Percentiles rank a stretch among this genome's conserved stretches.
These are phyloP conservation scores for Claviceps fusiformis DNA, from an alignment of 2,329 filamentous ascomycete species.

Conservation along the genomic window DNA sequence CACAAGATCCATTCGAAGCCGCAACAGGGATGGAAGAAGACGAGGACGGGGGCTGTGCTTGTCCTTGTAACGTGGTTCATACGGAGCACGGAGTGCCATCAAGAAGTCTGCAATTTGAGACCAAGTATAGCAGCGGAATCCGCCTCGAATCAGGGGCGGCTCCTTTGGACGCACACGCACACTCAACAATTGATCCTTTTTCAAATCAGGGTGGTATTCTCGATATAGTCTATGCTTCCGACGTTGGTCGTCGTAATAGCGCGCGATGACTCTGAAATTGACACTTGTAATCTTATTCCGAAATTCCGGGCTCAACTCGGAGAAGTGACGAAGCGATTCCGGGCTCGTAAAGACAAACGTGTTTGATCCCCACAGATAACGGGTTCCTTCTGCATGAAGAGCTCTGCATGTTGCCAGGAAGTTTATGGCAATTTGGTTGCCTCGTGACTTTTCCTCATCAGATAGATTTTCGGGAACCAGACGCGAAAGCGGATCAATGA, in stretches of 20 bases:
- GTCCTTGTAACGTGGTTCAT: slow-evolving; percentile 25
- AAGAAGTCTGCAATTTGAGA: slow-evolving; percentile 40
- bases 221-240: slow-evolving; percentile 27
- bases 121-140: slow-evolving; percentile 42
- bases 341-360: slow-evolving; percentile 41
- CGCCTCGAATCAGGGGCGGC: slow-evolving; percentile 31
- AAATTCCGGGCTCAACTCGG: slow-evolving; percentile 27
- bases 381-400: slow-evolving; percentile 34
- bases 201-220: slow-evolving; percentile 29
- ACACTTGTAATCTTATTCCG: slow-evolving; percentile 31
- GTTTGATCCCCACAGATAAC: slow-evolving; percentile 38
- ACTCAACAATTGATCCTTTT: slow-evolving; percentile 26
- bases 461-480: slow-evolving; percentile 30
- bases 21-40: slow-evolving; percentile 32
- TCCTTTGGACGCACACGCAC: slow-evolving; percentile 31
- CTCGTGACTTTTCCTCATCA: slow-evolving; percentile 26
- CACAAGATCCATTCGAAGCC: slow-evolving; percentile 39
- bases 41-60: slow-evolving; percentile 24
- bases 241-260: slow-evolving; percentile 39
- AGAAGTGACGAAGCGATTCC: slow-evolving; percentile 34
- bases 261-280: slow-evolving; percentile 39
- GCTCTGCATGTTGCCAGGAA: slow-evolving; percentile 38
- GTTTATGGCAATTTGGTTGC: slow-evolving; percentile 37
- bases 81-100: slow-evolving; percentile 35
- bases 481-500: slow-evolving; percentile 40